These are phyloP conservation scores for Bipolaris zeicola DNA, from an alignment of 2,329 filamentous ascomycete genomes.

Conservation along the genomic window DNA sequence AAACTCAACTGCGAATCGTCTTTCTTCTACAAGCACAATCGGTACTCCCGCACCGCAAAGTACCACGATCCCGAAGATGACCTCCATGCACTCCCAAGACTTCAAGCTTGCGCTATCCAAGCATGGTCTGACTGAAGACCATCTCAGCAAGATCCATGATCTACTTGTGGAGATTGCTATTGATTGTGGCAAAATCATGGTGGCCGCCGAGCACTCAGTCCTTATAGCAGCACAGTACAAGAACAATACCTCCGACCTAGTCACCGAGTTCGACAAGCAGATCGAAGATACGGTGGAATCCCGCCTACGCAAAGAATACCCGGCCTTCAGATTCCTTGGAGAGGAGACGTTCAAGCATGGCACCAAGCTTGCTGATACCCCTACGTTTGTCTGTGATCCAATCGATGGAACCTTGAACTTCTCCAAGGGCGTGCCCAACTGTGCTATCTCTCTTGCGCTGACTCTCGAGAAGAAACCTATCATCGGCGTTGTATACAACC, in stretches of 20 bases:
- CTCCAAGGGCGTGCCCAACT: slow-evolving; percentile 46
- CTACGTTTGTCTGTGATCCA: slow-evolving; percentile 48
- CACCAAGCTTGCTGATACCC: slow-evolving; percentile 35
- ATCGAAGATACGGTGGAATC: slow-evolving; percentile 58
- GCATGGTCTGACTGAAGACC: slow-evolving; percentile 18
- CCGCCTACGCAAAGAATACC: slow-evolving; percentile 53
- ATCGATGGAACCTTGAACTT: slow-evolving; percentile 51
- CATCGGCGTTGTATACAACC: slow-evolving; percentile 46
- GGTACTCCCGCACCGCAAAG: neutral
- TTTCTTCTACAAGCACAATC: neutral
- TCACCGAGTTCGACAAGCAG: slow-evolving; percentile 61
- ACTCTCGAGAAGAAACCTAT: slow-evolving; percentile 41
- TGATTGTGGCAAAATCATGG: slow-evolving; percentile 41
- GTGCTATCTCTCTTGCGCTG: slow-evolving; percentile 42
- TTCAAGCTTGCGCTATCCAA: slow-evolving; percentile 23
- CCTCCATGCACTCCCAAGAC: slow-evolving; percentile 7
- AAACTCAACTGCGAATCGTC: neutral
- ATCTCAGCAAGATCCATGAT: slow-evolving; percentile 24
- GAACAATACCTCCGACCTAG: slow-evolving; percentile 56
- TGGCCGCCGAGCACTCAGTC: slow-evolving; percentile 36
- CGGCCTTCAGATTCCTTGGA: slow-evolving; percentile 51
- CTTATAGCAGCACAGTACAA: slow-evolving; percentile 32
- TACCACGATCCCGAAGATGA: neutral
- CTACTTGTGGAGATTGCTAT: slow-evolving; percentile 34
- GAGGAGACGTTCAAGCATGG: slow-evolving; percentile 45